Conservation (phyloP, 2,329 filamentous ascomycete genomes). For the Pseudocercospora ulei region DNA sequence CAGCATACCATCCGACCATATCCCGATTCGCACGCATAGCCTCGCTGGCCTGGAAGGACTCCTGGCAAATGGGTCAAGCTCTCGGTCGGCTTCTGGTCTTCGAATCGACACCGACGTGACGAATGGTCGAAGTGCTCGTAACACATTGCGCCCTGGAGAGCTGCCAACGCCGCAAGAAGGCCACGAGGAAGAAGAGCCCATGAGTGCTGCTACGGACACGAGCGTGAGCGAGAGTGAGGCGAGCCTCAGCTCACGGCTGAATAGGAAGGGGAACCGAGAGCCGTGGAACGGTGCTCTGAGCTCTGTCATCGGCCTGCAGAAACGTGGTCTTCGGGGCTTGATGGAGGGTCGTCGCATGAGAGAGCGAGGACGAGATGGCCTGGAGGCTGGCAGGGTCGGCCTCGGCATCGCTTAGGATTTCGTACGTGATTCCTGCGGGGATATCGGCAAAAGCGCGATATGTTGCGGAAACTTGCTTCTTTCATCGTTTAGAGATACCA, state of each 20-base stretch:
- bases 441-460: not conserved
- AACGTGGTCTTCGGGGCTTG: slow-evolving; percentile 76
- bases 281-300: slow-evolving; percentile 74
- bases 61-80: slow-evolving; percentile 36
- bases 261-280: slow-evolving; percentile 45
- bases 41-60: slow-evolving; percentile 39
- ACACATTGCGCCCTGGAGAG: slow-evolving; percentile 33
- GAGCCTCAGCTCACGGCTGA: slow-evolving; percentile 32
- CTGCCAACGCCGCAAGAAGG: slow-evolving; percentile 29
- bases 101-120: slow-evolving; percentile 46
- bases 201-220: slow-evolving; percentile 32
- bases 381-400: slow-evolving; percentile 32
- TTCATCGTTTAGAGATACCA: slow-evolving; percentile 6
- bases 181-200: slow-evolving; percentile 34
- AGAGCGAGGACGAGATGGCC: slow-evolving; percentile 49
- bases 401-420: slow-evolving; percentile 31
- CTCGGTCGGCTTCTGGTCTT: slow-evolving; percentile 31
- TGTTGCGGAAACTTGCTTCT: slow-evolving; percentile 2
- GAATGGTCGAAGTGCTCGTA: slow-evolving; percentile 34
- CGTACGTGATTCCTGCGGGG: not conserved
- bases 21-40: slow-evolving; percentile 43
- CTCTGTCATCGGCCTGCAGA: slow-evolving; percentile 90
- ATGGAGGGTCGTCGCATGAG: slow-evolving; percentile 89
- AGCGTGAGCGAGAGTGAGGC: slow-evolving; percentile 33
- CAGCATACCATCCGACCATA: slow-evolving; percentile 36